phyloP scores from a whole-genome alignment of 2,329 filamentous ascomycete genomes.

The Stagonosporopsis vannaccii region DNA sequence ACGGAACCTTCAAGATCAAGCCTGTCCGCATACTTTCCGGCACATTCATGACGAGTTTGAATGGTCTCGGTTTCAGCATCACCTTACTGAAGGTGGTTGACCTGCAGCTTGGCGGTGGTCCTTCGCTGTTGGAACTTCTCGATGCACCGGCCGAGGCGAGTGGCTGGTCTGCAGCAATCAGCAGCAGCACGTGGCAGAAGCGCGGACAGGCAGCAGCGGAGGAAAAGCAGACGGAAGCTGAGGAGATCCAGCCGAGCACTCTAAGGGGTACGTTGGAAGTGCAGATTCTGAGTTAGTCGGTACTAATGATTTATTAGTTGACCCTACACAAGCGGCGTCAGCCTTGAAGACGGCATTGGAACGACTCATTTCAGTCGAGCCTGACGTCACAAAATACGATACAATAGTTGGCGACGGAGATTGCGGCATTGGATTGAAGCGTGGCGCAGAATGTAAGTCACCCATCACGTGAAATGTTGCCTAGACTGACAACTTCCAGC shows the following conservation, averaged over 20 bases:
- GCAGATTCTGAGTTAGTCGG: neutral
- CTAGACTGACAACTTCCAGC: conserved; percentile 42
- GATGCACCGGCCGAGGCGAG: conserved; percentile 72
- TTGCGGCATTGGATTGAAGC: conserved; percentile 84
- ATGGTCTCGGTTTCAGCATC: conserved; percentile 75
- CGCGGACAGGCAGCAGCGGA: conserved; percentile 52
- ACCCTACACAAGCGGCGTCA: conserved; percentile 60
- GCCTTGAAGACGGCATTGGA: conserved; percentile 65
- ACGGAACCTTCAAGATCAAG: conserved; percentile 64
- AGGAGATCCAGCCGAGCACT: conserved; percentile 60
- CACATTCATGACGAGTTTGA: conserved; percentile 76
- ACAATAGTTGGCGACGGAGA: conserved; percentile 91
- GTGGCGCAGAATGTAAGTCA: conserved; percentile 74
- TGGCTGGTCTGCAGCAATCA: conserved; percentile 70
- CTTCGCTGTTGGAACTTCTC: conserved; percentile 70
- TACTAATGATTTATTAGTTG: conserved; percentile 51
- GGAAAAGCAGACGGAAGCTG: conserved; percentile 51
- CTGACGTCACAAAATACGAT: conserved; percentile 71
- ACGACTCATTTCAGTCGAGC: conserved; percentile 68
- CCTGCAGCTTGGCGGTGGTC: conserved; percentile 63
- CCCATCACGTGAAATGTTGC: conserved; percentile 37
- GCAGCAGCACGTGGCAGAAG: conserved; percentile 65
- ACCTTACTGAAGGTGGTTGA: conserved; percentile 70
- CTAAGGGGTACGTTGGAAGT: conserved; percentile 54
- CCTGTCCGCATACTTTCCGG: conserved; percentile 69